Conservation (phyloP, 2,329 filamentous ascomycete genomes). For the Trichoderma afroharzianum region DNA sequence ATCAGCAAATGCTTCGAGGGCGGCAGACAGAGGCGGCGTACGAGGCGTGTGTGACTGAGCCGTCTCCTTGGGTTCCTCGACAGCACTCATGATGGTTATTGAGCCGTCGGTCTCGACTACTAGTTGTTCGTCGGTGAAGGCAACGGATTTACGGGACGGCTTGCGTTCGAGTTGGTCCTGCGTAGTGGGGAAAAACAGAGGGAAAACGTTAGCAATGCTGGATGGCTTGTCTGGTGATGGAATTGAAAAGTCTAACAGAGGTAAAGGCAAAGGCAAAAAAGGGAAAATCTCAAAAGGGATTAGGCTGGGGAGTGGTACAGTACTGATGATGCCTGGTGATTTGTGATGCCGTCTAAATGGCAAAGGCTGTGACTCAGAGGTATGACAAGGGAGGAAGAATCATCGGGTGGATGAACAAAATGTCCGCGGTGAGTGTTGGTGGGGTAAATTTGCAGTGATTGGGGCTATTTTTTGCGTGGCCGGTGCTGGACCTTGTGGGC, state of each 20-base stretch:
- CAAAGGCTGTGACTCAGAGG: slow-evolving; percentile 12
- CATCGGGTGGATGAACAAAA: slow-evolving; percentile 10
- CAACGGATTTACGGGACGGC: slow-evolving; percentile 80
- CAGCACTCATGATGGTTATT: slow-evolving; percentile 70
- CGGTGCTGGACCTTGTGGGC: slow-evolving; percentile 5
- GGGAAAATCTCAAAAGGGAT: background rate
- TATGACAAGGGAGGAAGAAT: slow-evolving; percentile 8
- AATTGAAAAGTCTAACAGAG: background rate
- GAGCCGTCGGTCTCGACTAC: slow-evolving; percentile 88
- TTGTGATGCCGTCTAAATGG: slow-evolving; percentile 13
- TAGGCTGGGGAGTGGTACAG: background rate
- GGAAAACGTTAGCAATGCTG: slow-evolving; percentile 20
- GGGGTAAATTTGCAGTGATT: slow-evolving; percentile 18
- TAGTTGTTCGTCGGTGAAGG: slow-evolving; percentile 83
- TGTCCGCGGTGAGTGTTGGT: background rate
- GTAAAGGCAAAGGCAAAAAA: background rate
- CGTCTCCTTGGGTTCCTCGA: slow-evolving; percentile 73
- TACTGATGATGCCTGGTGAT: slow-evolving; percentile 13
- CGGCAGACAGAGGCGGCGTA: slow-evolving; percentile 58
- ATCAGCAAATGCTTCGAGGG: slow-evolving; percentile 54
- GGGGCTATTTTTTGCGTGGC: slow-evolving; percentile 8
- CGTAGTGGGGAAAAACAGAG: slow-evolving; percentile 22
- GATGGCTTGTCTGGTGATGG: background rate
- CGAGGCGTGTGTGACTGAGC: slow-evolving; percentile 74
- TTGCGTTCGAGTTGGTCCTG: slow-evolving; percentile 52